These are phyloP conservation scores for Claviceps sp. DNA, from an alignment of 2,329 filamentous ascomycete species.

Conservation along the genomic window DNA sequence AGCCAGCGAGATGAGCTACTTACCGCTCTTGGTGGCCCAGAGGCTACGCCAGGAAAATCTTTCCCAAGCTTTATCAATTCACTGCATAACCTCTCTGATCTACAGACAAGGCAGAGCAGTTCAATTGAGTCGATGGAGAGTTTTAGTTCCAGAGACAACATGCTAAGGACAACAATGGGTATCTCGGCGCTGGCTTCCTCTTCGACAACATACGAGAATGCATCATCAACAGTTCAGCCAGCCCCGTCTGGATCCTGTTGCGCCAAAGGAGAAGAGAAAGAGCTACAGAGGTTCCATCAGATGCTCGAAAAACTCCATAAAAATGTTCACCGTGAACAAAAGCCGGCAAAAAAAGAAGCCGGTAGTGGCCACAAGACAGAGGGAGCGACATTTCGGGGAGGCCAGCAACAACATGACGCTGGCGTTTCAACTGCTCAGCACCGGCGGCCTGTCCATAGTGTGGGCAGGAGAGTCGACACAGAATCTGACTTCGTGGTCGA, in stretches of 20 bases:
- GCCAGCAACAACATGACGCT: not conserved
- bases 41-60: not conserved
- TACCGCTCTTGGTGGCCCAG: not conserved
- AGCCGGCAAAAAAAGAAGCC: not conserved
- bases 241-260: not conserved
- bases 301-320: conserved; percentile 16
- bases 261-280: not conserved
- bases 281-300: conserved; percentile 13
- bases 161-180: not conserved
- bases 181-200: not conserved
- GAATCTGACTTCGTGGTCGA: conserved; percentile 7
- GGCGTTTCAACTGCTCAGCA: not conserved
- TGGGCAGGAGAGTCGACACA: conserved; percentile 6
- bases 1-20: conserved; percentile 2
- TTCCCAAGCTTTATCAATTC: not conserved
- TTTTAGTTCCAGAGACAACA: not conserved
- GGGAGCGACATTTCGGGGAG: too few relatives aligned
- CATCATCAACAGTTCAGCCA: conserved; percentile 1
- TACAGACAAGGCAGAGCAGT: not conserved
- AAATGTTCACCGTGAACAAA: not conserved
- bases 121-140: not conserved
- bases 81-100: not conserved
- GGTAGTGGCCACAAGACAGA: not conserved
- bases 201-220: not conserved
- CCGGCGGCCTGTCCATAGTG: not conserved